Evolutionary conservation across 2,329 filamentous ascomycete species (phyloP), one percentile per base, ranked within the genome.

Genomic region (Colletotrichum sp.): DNA sequence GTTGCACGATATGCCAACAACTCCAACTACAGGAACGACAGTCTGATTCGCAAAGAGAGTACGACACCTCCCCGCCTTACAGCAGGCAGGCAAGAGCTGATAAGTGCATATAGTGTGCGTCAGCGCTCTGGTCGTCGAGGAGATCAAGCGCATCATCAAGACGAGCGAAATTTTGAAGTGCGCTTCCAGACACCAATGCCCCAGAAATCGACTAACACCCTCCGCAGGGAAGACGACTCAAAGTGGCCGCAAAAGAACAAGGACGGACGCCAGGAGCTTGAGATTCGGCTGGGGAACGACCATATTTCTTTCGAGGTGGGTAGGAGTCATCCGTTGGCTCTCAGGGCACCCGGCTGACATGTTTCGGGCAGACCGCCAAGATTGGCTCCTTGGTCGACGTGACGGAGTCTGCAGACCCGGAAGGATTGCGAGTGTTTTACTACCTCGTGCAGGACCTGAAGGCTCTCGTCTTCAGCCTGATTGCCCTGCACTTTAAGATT

Each of bases 201-300:
- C 21, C 48, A 77, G 34, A 13, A 55, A 59, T 55, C 62, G 38
- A 43, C 73, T 75, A n/a, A 67, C 59, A 73, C 12, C 24, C 21
- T 18, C 43, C 52, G 63, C 79, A 98, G 95, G 88, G 97, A 99
- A 92, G 97, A 99, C 83, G 97, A 99, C 84, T 94, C 93, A 30
- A 98, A 98, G 84, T 99, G 97, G 97, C 97, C 97, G 1, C 95
- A 97, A 85, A 99, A 98, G 91, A 99, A 99, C 88, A 98, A 98
- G 87, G 97, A 99, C 81, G 97, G 97, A 43, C 92, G 96, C 78
- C 97, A 99, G 84, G 97, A 99, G 86, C 89, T 99, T 63, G 97
- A 99, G 85, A 98, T 99, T 74, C 91, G 96, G 64, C 84, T 99
- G 71, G 97, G 96, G 56, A 97, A 94, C 81, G 97, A 99, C 78